Conservation (phyloP, 331 rosid genomes). For the Quercus lobata region DNA sequence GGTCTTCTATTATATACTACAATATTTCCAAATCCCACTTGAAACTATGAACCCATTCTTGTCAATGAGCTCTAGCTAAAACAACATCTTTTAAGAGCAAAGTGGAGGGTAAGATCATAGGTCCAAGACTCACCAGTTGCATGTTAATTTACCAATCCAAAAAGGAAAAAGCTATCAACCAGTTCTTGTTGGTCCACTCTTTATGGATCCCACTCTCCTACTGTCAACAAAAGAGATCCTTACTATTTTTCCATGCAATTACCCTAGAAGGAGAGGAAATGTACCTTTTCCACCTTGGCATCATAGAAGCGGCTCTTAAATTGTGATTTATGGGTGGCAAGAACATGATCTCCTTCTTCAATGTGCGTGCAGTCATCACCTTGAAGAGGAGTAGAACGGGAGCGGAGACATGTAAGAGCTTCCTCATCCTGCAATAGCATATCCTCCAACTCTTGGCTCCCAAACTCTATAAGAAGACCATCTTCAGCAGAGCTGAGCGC, state of each 20-base stretch:
- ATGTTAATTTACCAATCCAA: too few species aligned
- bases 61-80: too few species aligned
- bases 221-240: not conserved
- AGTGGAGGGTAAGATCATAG: too few species aligned
- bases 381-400: conserved; percentile 13
- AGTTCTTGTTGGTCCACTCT: not conserved
- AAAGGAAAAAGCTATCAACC: not conserved
- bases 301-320: conserved; percentile 6
- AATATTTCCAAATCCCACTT: not conserved
- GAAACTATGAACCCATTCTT: too few species aligned
- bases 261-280: not conserved
- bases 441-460: conserved; percentile 20
- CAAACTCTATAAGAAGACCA: conserved; percentile 8
- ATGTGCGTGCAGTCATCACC: conserved; percentile 17
- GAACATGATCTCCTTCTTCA: conserved; percentile 21
- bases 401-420: conserved; percentile 1
- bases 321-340: conserved; percentile 5
- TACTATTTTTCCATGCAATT: not conserved
- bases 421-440: conserved; percentile 18
- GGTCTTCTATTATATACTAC: not conserved
- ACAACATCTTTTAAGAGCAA: too few species aligned
- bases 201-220: not conserved
- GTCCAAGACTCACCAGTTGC: too few species aligned
- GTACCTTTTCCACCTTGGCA: conserved; percentile 26
- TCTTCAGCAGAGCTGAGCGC: conserved; percentile 18